Evolutionary conservation across 83 land plant genomes (phyloP), one percentile per base, ranked within the genome.

Genomic region (Diphasiastrum complanatum): DNA sequence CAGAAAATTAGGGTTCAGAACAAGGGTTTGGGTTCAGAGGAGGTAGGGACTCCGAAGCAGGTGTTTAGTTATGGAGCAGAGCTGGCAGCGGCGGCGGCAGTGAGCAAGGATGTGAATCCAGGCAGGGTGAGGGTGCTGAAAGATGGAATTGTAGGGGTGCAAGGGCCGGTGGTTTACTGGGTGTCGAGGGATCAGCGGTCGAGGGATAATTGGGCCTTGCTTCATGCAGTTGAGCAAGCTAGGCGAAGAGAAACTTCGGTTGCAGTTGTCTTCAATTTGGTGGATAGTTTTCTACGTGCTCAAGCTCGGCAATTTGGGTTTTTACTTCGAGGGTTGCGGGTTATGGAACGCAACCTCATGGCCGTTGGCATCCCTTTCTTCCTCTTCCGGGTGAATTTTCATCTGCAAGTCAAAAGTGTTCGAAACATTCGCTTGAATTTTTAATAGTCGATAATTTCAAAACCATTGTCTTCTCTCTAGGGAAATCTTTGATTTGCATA

Each of bases 81-180:
- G n/a, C n/a, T n/a, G n/a, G n/a, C n/a, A n/a, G n/a, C n/a, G n/a
- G n/a, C n/a, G n/a, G n/a, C n/a, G n/a, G n/a, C n/a, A n/a, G 43
- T 40, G 8, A 40, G 43, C 16, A 16, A 40, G 16, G 43, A 40
- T 27, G 59, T 55, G 31, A 55, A 55, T 28, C 31, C 31, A 5
- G 56, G 73, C 28, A 70, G 73, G 49, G 34, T 70, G 28, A 35
- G 55, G 16, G 55, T 48, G 20, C 33, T 70, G 50, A 43, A 63
- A 12, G 60, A 69, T 34, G 73, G 69, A 37, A 46, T 41, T 40
- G 47, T 11, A 23, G 25, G 26, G 34, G 18, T 40, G 2, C n/a
- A 48, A 19, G 90, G 89, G n/a, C 91, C 91, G 0, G 97, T 88
- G 1, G 81, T 92, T 55, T 92, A 92, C 62, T 92, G 97, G 97